Evolutionary conservation across 176 grass and related monocot genomes (phyloP).

Genomic region (Hyparrhenia diplandra): DNA sequence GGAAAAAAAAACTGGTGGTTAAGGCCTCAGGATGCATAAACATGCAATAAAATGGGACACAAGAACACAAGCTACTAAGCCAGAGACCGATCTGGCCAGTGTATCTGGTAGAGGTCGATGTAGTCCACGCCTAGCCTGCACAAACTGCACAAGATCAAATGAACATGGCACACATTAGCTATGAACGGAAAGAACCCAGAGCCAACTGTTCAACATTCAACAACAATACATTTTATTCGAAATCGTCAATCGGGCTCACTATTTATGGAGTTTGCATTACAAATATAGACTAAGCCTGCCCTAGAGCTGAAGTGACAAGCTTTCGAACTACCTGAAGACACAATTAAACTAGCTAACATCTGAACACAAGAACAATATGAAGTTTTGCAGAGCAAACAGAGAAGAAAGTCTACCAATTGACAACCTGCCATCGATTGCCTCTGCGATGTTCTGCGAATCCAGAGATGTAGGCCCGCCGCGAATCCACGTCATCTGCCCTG

Average conservation of each 20-base stretch:
- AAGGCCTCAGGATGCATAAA: background rate
- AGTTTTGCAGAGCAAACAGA: background rate
- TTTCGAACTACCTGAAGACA: background rate
- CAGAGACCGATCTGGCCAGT: slow-evolving; percentile 86
- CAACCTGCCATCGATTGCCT: slow-evolving; percentile 47
- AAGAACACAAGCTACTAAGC: background rate
- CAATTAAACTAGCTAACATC: background rate
- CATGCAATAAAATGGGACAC: background rate
- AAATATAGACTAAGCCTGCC: background rate
- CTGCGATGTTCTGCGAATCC: slow-evolving; percentile 57
- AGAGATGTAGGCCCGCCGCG: slow-evolving; percentile 56
- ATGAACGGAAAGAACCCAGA: background rate
- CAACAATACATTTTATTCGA: too few relatives aligned
- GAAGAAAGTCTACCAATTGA: background rate
- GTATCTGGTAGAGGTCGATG: slow-evolving; percentile 96
- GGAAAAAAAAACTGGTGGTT: background rate
- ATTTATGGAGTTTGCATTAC: background rate
- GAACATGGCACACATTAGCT: background rate
- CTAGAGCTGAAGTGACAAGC: background rate
- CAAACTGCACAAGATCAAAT: slow-evolving; percentile 44
- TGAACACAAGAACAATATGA: background rate
- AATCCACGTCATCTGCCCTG: slow-evolving; percentile 91
- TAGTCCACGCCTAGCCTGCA: slow-evolving; percentile 61
- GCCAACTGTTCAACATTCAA: too few relatives aligned
- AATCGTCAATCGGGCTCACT: background rate